Evolutionary conservation across 371 early-diverging fungal genomes (phyloP).

Genomic region (Saksenaea vasiformis): DNA sequence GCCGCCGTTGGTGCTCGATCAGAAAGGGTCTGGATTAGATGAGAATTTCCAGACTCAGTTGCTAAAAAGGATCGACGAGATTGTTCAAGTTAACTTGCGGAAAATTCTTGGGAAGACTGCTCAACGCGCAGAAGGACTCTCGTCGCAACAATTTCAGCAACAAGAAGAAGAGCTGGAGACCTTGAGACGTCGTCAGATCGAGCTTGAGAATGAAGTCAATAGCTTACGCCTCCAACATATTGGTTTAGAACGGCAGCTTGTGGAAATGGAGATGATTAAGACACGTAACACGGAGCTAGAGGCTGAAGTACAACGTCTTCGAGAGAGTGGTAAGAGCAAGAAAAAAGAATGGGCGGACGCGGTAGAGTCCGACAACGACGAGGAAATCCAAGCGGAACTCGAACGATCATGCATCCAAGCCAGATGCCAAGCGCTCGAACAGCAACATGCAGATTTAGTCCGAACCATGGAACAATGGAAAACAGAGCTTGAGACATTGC

Average conservation of each 20-base stretch:
- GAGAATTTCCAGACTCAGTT: slow-evolving; percentile 17
- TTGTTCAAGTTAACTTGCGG: slow-evolving; percentile 17
- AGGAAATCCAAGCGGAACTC: not conserved
- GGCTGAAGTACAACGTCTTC: slow-evolving; percentile 4
- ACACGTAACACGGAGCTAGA: slow-evolving; percentile 20
- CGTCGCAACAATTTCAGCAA: slow-evolving; percentile 14
- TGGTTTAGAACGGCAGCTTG: slow-evolving; percentile 21
- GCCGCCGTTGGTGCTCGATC: not conserved
- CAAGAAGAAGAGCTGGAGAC: slow-evolving; percentile 19
- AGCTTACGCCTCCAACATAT: slow-evolving; percentile 16
- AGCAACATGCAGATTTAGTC: not conserved
- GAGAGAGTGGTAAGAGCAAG: not conserved
- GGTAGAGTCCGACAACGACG: not conserved
- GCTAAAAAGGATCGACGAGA: slow-evolving; percentile 23
- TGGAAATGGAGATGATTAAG: slow-evolving; percentile 26
- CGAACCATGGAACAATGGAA: not conserved
- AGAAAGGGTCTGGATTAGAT: not conserved
- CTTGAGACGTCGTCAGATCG: slow-evolving; percentile 19
- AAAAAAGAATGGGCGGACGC: slow-evolving; percentile 3
- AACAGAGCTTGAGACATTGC: not conserved
- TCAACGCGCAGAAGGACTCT: not conserved
- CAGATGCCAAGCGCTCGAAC: slow-evolving; percentile 11
- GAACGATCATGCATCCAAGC: not conserved
- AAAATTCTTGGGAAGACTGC: not conserved
- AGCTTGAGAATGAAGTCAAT: slow-evolving; percentile 25